Evolutionary conservation across 73 alveolate genomes (phyloP).

Genomic region (Paraurostyla sp.): DNA sequence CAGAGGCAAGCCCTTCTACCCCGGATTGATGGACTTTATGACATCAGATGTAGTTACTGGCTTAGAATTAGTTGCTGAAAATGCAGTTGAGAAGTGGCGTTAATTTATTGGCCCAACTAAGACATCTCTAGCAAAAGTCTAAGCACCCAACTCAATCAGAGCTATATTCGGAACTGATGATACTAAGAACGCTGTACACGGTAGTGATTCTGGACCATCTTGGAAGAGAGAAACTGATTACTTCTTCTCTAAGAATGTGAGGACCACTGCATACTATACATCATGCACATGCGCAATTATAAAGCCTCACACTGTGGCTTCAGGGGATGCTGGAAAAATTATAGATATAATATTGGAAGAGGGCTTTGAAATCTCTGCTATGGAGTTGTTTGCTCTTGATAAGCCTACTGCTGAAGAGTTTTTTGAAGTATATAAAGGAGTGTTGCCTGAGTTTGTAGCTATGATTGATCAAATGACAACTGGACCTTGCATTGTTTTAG

Average conservation of each 20-base stretch:
- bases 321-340: slow-evolving; percentile 93
- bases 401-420: slow-evolving; percentile 96
- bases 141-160: slow-evolving; percentile 94
- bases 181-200: slow-evolving; percentile 97
- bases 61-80: slow-evolving; percentile 94
- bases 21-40: slow-evolving; percentile 86
- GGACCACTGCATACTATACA: slow-evolving; percentile 86
- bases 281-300: slow-evolving; percentile 91
- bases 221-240: slow-evolving; percentile 92
- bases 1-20: slow-evolving; percentile 93
- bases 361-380: slow-evolving; percentile 95
- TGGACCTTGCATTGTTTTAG: slow-evolving; percentile 96
- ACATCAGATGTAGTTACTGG: slow-evolving; percentile 96
- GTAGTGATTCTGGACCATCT: slow-evolving; percentile 92
- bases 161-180: slow-evolving; percentile 97
- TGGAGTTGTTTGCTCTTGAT: slow-evolving; percentile 93
- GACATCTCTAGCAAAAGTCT: slow-evolving; percentile 89
- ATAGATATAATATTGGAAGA: slow-evolving; percentile 90
- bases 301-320: slow-evolving; percentile 93
- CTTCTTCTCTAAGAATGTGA: slow-evolving; percentile 87
- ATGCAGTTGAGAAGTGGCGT: slow-evolving; percentile 94
- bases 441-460: slow-evolving; percentile 91
- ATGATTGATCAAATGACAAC: slow-evolving; percentile 91
- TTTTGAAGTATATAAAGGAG: slow-evolving; percentile 97
- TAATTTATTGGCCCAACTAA: slow-evolving; percentile 96